Percentiles rank a stretch among this genome's conserved stretches.
phyloP scores from a whole-genome alignment of 164 flowering plant genomes.

The Litsea cubeba region DNA sequence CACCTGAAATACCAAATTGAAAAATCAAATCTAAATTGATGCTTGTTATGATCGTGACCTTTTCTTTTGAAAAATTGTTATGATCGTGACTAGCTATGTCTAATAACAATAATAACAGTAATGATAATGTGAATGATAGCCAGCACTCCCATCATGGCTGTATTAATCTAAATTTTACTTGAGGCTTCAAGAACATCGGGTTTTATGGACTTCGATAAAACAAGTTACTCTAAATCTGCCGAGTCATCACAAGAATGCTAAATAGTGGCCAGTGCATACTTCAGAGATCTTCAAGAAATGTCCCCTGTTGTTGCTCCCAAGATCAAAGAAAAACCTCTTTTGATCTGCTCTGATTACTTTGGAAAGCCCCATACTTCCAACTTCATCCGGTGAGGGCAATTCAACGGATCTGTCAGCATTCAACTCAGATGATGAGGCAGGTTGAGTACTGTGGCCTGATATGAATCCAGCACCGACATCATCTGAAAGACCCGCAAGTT shows the following conservation, averaged over 20 bases:
- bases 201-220: too few species aligned
- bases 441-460: constrained; percentile 68
- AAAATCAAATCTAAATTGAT: neutral
- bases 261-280: constrained; percentile 26
- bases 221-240: too few species aligned
- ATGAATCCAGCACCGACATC: constrained; percentile 98
- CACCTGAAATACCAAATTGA: constrained; percentile 43
- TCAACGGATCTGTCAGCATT: constrained; percentile 66
- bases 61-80: neutral
- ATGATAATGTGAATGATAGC: too few species aligned
- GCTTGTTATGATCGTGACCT: neutral
- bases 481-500: constrained; percentile 81
- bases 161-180: too few species aligned
- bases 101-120: too few species aligned
- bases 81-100: too few species aligned
- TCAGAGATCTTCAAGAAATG: constrained; percentile 87
- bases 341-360: constrained; percentile 90
- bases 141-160: too few species aligned
- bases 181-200: too few species aligned
- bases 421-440: constrained; percentile 55
- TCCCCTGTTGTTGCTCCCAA: constrained; percentile 91
- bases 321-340: constrained; percentile 93
- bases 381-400: constrained; percentile 62
- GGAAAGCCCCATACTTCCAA: constrained; percentile 57
- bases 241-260: too few species aligned